phyloP scores from a whole-genome alignment of 2,329 filamentous ascomycete genomes.

The Sporothrix brunneoviolacea region DNA sequence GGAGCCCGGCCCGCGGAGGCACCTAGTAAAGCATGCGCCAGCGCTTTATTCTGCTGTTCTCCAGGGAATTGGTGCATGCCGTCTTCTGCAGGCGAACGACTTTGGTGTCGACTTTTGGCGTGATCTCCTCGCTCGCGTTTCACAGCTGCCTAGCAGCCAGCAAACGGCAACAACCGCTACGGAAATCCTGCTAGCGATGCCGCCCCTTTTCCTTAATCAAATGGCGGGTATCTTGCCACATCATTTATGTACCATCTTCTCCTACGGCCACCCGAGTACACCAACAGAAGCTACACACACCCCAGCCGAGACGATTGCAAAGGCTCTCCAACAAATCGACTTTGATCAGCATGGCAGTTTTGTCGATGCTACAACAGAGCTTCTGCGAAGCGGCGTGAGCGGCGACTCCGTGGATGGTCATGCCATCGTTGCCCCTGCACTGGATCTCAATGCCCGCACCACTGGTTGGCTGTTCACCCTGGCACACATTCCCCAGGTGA shows the following conservation, averaged over 20 bases:
- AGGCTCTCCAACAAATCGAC: conserved; percentile 8
- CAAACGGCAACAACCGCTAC: not conserved
- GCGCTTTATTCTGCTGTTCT: not conserved
- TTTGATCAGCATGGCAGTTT: not conserved
- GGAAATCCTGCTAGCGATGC: conserved; percentile 9
- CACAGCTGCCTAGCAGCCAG: not conserved
- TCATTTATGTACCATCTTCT: conserved; percentile 3
- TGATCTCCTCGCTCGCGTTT: not conserved
- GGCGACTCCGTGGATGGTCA: conserved; percentile 1
- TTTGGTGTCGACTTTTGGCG: conserved; percentile 15
- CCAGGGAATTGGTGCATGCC: conserved; percentile 13
- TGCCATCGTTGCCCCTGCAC: not conserved
- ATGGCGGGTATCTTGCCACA: conserved; percentile 8
- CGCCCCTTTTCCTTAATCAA: conserved; percentile 3
- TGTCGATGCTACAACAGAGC: conserved; percentile 1
- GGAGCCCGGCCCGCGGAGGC: not conserved
- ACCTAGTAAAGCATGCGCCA: not conserved
- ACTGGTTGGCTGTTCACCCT: conserved; percentile 17
- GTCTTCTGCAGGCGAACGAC: conserved; percentile 10
- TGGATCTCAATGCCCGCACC: too few species aligned
- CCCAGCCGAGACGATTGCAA: not conserved
- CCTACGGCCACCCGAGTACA: not conserved
- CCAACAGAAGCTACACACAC: not conserved
- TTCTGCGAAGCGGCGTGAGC: not conserved
- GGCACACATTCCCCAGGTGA: conserved; percentile 18